A percentile compares a stretch with the other conserved stretches of the same genome.
Conservation (phyloP, 169 alveolate genomes). For the Plasmodium adleri region DNA sequence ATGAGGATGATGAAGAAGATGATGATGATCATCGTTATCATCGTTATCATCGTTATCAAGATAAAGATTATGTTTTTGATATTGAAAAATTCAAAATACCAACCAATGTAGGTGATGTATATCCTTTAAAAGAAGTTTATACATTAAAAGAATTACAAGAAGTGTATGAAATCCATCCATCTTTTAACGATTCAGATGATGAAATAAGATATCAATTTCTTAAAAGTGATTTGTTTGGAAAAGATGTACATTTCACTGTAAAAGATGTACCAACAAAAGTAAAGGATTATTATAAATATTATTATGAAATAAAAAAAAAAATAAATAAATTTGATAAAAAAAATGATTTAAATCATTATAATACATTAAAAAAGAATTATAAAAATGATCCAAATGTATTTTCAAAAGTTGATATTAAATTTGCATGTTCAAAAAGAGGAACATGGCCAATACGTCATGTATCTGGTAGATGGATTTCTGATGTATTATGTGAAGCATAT, state of each 20-base stretch:
- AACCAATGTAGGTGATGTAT: constrained; percentile 32
- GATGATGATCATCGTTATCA: neutral
- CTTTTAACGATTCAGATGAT: constrained; percentile 30
- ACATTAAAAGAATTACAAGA: constrained; percentile 26
- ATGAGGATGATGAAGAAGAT: constrained; percentile 47
- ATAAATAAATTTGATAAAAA: constrained; percentile 2
- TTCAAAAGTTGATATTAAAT: constrained; percentile 55
- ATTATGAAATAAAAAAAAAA: constrained; percentile 58
- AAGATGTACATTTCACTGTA: constrained; percentile 34
- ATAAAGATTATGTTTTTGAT: constrained; percentile 29
- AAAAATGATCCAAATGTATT: constrained; percentile 52
- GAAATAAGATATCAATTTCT: constrained; percentile 43
- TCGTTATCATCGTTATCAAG: neutral
- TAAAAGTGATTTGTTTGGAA: constrained; percentile 12
- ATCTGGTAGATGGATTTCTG: constrained; percentile 66
- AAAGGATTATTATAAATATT: constrained; percentile 47
- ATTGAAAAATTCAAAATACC: constrained; percentile 38
- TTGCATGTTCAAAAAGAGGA: constrained; percentile 44
- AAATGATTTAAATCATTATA: constrained; percentile 43
- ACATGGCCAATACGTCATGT: constrained; percentile 59
- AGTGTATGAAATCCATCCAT: constrained; percentile 44
- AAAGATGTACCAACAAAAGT: constrained; percentile 49
- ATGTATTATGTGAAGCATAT: constrained; percentile 71
- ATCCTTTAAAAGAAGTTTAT: constrained; percentile 53
- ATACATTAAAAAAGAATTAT: constrained; percentile 14